Evolutionary conservation across 2,329 filamentous ascomycete genomes (phyloP).

Genomic region (Allantophomopsis cytisporea): DNA sequence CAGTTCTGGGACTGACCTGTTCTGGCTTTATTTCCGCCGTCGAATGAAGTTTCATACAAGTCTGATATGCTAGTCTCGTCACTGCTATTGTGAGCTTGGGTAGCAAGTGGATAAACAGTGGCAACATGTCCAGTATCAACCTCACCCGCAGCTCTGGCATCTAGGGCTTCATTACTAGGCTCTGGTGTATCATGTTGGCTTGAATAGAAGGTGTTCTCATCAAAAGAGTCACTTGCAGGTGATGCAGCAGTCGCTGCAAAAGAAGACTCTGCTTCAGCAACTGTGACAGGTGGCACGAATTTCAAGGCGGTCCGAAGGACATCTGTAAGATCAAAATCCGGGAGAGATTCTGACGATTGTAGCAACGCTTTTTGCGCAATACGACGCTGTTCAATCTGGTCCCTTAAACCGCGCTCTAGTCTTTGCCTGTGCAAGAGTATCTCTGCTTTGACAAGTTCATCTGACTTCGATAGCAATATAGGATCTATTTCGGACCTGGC

Average conservation of each 20-base stretch:
- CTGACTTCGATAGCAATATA: conserved; percentile 74
- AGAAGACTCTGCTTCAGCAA: conserved; percentile 41
- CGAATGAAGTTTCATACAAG: conserved; percentile 5
- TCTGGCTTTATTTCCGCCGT: conserved; percentile 1
- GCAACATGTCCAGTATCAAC: conserved; percentile 9
- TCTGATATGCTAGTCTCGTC: conserved; percentile 13
- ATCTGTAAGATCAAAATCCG: conserved; percentile 58
- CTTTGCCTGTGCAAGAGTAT: conserved; percentile 66
- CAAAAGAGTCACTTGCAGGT: conserved; percentile 68
- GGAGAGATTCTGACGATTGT: conserved; percentile 34
- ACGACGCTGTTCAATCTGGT: conserved; percentile 57
- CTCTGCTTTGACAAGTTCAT: conserved; percentile 72
- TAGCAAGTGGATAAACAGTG: conserved; percentile 9
- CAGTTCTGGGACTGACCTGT: not conserved
- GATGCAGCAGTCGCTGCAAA: conserved; percentile 32
- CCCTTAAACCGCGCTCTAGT: conserved; percentile 63
- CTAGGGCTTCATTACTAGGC: conserved; percentile 25
- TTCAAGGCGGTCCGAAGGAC: conserved; percentile 59
- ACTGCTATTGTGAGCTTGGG: conserved; percentile 7
- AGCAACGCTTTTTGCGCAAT: conserved; percentile 25
- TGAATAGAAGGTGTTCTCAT: conserved; percentile 93
- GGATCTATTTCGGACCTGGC: conserved; percentile 62
- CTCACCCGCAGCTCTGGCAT: conserved; percentile 11
- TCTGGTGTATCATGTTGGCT: conserved; percentile 75
- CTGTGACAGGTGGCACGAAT: conserved; percentile 51